phyloP scores from a whole-genome alignment of 1,284 basidiomycete genomes.

The Phylloboletellus chloephorus region DNA sequence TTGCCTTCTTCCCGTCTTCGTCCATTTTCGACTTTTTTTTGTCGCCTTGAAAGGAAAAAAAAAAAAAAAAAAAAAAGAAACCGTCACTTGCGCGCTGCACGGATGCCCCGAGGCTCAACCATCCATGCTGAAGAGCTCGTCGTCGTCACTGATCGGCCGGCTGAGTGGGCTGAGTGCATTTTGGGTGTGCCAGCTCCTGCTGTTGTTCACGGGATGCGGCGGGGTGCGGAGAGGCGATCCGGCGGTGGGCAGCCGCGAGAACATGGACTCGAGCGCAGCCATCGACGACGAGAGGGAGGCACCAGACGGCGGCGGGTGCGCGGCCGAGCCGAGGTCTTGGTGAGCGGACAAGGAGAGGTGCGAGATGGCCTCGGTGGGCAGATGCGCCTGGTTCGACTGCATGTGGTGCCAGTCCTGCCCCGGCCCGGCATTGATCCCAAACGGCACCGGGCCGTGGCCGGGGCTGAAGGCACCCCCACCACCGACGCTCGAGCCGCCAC shows the following conservation, averaged over 20 bases:
- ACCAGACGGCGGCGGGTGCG: constrained; percentile 7
- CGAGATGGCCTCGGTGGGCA: constrained; percentile 15
- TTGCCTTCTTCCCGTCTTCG: neutral
- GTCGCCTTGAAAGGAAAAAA: neutral
- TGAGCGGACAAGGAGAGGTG: constrained; percentile 26
- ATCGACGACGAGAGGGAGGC: constrained; percentile 20
- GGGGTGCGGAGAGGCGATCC: constrained; percentile 36
- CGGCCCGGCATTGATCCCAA: constrained; percentile 27
- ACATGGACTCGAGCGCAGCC: constrained; percentile 43
- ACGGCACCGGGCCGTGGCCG: constrained; percentile 29
- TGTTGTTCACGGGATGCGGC: constrained; percentile 35
- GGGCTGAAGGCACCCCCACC: constrained; percentile 28
- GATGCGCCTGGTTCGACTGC: constrained; percentile 29
- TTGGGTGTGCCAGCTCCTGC: constrained; percentile 35
- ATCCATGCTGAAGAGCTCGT: constrained; percentile 67
- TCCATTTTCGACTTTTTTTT: constrained; percentile 2
- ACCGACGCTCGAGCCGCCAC: constrained; percentile 26
- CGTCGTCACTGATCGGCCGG: constrained; percentile 55
- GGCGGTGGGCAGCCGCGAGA: constrained; percentile 36
- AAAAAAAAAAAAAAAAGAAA: no score
- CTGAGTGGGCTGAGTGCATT: constrained; percentile 51
- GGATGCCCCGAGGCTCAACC: constrained; percentile 32
- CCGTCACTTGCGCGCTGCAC: no score
- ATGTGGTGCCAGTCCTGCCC: constrained; percentile 26
- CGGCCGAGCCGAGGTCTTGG: constrained; percentile 9